phyloP scores from a whole-genome alignment of 345 rosid genomes.

The Sisymbrium altissimum region DNA sequence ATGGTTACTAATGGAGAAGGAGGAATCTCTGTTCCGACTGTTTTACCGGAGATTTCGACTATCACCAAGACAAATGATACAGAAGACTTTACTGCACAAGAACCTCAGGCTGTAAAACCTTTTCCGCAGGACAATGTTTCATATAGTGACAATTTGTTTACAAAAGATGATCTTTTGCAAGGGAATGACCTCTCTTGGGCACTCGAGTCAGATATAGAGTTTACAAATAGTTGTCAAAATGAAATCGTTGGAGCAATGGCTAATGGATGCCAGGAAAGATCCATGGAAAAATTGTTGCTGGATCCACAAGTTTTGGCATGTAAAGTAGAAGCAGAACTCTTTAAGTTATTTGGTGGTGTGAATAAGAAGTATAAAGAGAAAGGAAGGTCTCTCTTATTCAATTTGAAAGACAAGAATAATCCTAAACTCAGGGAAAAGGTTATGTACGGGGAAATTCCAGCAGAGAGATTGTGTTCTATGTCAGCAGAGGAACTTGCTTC shows the following conservation, averaged over 20 bases:
- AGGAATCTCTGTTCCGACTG: no score
- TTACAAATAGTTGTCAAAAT: constrained; percentile 30
- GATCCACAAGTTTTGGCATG: constrained; percentile 58
- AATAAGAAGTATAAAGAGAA: constrained; percentile 91
- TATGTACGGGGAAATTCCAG: constrained; percentile 62
- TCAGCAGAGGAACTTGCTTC: constrained; percentile 95
- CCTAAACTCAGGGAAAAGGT: constrained; percentile 86
- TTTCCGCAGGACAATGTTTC: constrained; percentile 51
- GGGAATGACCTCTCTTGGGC: constrained; percentile 83
- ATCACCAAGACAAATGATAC: constrained; percentile 14
- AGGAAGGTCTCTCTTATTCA: constrained; percentile 85
- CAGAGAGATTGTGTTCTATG: constrained; percentile 77
- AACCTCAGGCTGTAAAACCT: constrained; percentile 29
- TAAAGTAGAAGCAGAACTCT: constrained; percentile 73
- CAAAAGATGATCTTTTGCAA: constrained; percentile 79
- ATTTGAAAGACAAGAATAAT: constrained; percentile 82
- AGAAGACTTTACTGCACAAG: constrained; percentile 31
- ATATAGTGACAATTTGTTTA: constrained; percentile 54
- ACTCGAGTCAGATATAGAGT: constrained; percentile 44
- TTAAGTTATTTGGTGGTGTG: constrained; percentile 75
- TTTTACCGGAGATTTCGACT: no score
- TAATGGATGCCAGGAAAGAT: constrained; percentile 5
- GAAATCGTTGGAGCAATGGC: constrained; percentile 24
- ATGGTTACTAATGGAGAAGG: constrained; percentile 22
- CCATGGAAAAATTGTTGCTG: neutral